Base-by-base conservation (phyloP, 768 basidiomycete genomes). In the Phaeotremella fagi region DNA sequence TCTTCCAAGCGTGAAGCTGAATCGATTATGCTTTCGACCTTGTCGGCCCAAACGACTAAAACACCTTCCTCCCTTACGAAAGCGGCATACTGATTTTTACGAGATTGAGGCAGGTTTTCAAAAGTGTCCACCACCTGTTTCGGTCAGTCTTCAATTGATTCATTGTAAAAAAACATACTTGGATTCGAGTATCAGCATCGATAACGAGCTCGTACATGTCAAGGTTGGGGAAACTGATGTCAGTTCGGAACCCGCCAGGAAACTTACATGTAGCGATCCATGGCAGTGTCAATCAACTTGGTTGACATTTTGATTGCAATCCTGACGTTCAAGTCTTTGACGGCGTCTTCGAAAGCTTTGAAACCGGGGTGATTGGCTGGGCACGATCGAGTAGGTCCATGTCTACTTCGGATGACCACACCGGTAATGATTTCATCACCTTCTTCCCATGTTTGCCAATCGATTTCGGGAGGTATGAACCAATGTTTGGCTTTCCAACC, bases 41-140 rank as follows among this genome's bases (percentile, higher is more conserved):
- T 79, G 65, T 88, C 85, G n/a, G 84, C 82, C 87, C 88, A 90
- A 60, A 90, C 82, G 58, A 88, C 80, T 51, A 90, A 79, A 12
- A 86, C 85, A 35, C 86, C 82, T 70, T 90, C 88, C 71, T 88
- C 85, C 38, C 87, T 81, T 66, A 89, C 82, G 70, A 90, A 90
- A 0, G 88, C 87, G 16, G 83, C 88, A 43, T 85, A 88, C 63
- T 90, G 88, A 64, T 89, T 87, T 75, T 88, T 89, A 68, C 90
- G 86, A 4, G 87, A 73, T 41, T 82, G 79, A 2, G 85, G 83
- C 28, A 90, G 82, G 67, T 80, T 77, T 53, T 82, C 75, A 79
- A 89, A 84, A 16, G 84, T 82, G 60, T 87, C 85, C 45, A 89
- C 67, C 52, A 90, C 80, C 33, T 35, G n/a, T n/a, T n/a, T n/a